These are phyloP conservation scores for Colletotrichum nymphaeae DNA, from an alignment of 2,329 filamentous ascomycete genomes.

Conservation along the genomic window DNA sequence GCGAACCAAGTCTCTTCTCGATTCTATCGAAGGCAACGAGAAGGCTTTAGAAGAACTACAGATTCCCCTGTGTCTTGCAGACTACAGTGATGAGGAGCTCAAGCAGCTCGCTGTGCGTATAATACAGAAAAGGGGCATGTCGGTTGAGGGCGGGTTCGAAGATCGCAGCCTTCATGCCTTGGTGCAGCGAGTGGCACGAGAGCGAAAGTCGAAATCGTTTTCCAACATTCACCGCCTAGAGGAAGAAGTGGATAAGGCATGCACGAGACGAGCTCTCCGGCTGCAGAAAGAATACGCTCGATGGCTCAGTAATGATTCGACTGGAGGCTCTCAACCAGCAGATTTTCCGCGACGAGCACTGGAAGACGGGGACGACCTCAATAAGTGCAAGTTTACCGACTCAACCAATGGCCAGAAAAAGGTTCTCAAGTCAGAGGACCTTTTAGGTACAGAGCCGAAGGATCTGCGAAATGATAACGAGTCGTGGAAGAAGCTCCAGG, in stretches of 20 bases:
- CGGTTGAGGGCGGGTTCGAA: background rate
- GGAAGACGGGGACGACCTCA: too few species aligned
- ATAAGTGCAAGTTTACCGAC: too few species aligned
- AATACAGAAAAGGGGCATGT: background rate
- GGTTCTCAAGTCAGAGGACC: constrained; percentile 63
- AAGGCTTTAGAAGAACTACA: background rate
- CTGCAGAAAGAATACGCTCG: background rate
- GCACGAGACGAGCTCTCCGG: background rate
- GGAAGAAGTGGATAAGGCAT: background rate
- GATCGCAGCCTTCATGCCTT: background rate
- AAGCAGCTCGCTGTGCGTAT: background rate
- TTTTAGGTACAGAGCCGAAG: constrained; percentile 68
- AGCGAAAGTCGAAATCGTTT: background rate
- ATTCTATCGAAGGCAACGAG: background rate
- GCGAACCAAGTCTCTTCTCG: background rate
- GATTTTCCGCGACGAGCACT: too few species aligned
- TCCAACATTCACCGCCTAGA: background rate
- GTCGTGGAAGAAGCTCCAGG: constrained; percentile 64
- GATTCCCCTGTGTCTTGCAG: background rate
- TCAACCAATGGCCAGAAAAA: background rate
- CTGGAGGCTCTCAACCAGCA: too few species aligned
- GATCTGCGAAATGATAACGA: constrained; percentile 54
- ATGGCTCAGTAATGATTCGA: background rate
- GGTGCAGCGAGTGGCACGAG: background rate
- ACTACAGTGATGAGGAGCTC: background rate